Percentiles rank a stretch among this genome's conserved stretches.
Evolutionary conservation across 2,329 filamentous ascomycete genomes (phyloP).

Genomic region (Ophiosphaerella korrae): DNA sequence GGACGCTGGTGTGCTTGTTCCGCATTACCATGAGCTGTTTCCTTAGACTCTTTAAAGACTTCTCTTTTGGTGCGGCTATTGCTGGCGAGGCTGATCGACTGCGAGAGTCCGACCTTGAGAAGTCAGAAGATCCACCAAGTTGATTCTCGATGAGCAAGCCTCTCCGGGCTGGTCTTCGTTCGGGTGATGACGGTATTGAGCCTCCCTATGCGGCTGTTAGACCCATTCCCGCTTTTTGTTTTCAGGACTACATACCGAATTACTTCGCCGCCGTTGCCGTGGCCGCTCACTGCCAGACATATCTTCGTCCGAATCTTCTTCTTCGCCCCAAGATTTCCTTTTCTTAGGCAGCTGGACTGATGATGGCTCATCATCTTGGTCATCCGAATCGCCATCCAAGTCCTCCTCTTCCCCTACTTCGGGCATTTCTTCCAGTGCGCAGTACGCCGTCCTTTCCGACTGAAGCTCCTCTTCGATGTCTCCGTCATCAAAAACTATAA

Average conservation of each 20-base stretch:
- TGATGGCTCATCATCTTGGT: constrained; percentile 37
- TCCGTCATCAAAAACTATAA: constrained; percentile 94
- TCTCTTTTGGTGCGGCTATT: constrained; percentile 56
- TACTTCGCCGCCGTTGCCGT: constrained; percentile 80
- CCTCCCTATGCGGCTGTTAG: constrained; percentile 46
- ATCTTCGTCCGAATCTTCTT: constrained; percentile 64
- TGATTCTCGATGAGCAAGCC: constrained; percentile 54
- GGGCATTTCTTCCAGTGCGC: constrained; percentile 87
- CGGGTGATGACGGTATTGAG: constrained; percentile 71
- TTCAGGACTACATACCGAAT: constrained; percentile 67
- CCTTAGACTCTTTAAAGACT: constrained; percentile 74
- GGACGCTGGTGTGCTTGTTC: constrained; percentile 73
- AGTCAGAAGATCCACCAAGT: constrained; percentile 45
- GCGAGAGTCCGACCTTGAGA: constrained; percentile 48
- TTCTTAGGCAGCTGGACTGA: constrained; percentile 47
- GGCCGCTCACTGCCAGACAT: constrained; percentile 78
- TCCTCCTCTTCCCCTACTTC: constrained; percentile 77
- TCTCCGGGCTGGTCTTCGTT: constrained; percentile 63
- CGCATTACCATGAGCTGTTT: constrained; percentile 76
- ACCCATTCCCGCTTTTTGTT: neutral
- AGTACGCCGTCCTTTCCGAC: constrained; percentile 79
- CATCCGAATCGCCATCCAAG: constrained; percentile 61
- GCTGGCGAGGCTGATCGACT: constrained; percentile 44
- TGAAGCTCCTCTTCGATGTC: constrained; percentile 85
- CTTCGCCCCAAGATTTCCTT: constrained; percentile 55